Evolutionary conservation across 306 rosid species (phyloP), one percentile per base, ranked within the genome.

Genomic region (Trifolium pratense): DNA sequence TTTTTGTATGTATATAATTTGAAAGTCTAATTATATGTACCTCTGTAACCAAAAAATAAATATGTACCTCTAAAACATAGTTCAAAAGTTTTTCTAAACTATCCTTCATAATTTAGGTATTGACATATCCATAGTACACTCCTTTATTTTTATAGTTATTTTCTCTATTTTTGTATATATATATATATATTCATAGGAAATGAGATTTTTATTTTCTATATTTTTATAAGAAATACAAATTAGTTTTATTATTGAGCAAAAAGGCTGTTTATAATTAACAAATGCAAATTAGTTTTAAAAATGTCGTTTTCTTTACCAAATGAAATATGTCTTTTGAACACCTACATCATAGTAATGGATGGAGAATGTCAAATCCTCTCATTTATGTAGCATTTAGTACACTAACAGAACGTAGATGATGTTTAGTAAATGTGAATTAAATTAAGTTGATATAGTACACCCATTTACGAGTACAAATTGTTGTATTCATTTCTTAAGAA

Each of bases 361-460:
- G 59, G 4, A 52, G 58, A 20, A 7, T 53, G 59, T 53, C 59
- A 53, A 53, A 65, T 73, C 52, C 23, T 48, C 62, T 25, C 51
- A 62, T 69, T 68, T 21, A 62, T 55, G 51, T 16, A 52, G 46
- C 76, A 68, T 74, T 68, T 67, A 80, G 29, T 80, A 48, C 34
- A 55, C 9, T 8, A 16, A 13, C 37, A 58, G 49, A 76, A 36
- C 53, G 15, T 45, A 49, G 68, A 77, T 20, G 17, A 49, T 15
- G 51, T n/a, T 76, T 37, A 49, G 36, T 59, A 34, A 63, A 70
- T 75, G 75, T 20, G 21, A 55, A 58, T 13, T 55, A 55, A 61
- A 20, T 23, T 55, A 11, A 53, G 25, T 55, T 66, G 57, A 58
- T 46, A 39, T 51, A 61, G 4, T 29, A 16, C 12, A 17, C 14